Evolutionary conservation across 495 filamentous ascomycete species (phyloP).

Genomic region (Geoglossum glabrum): DNA sequence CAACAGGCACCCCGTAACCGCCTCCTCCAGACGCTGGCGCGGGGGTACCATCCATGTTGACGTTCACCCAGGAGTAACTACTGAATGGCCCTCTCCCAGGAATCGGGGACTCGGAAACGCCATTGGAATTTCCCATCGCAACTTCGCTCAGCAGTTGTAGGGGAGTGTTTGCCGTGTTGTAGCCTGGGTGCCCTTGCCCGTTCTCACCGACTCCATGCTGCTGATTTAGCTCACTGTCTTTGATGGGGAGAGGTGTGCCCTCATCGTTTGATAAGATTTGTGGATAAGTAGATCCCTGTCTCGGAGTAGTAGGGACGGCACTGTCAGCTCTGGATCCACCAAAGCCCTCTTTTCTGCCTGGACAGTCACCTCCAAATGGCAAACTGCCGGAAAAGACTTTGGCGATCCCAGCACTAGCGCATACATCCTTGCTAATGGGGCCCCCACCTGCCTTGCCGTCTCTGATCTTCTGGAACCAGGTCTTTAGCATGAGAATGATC

Average conservation of each 20-base stretch:
- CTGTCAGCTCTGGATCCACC: background rate
- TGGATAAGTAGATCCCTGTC: background rate
- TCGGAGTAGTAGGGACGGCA: background rate
- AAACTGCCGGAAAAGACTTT: background rate
- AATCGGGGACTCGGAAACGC: background rate
- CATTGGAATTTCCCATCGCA: conserved; percentile 11
- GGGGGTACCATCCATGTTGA: background rate
- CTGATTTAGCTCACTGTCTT: background rate
- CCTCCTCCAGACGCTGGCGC: background rate
- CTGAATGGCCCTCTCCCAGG: background rate
- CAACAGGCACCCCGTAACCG: background rate
- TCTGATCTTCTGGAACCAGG: conserved; percentile 41
- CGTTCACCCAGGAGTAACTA: background rate
- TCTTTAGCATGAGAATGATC: conserved; percentile 51
- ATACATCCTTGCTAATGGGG: background rate
- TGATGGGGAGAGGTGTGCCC: background rate
- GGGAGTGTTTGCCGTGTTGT: conserved; percentile 7
- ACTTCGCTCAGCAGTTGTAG: conserved; percentile 10
- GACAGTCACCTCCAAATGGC: background rate
- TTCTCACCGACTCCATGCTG: background rate
- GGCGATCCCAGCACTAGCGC: background rate
- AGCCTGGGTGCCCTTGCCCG: background rate
- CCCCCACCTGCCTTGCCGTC: background rate
- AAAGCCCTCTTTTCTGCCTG: background rate
- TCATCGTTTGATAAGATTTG: background rate